Percentiles rank a stretch among this genome's conserved stretches.
Evolutionary conservation across 1,139 yeast genomes (phyloP).

Genomic region (Taphrina pruni): DNA sequence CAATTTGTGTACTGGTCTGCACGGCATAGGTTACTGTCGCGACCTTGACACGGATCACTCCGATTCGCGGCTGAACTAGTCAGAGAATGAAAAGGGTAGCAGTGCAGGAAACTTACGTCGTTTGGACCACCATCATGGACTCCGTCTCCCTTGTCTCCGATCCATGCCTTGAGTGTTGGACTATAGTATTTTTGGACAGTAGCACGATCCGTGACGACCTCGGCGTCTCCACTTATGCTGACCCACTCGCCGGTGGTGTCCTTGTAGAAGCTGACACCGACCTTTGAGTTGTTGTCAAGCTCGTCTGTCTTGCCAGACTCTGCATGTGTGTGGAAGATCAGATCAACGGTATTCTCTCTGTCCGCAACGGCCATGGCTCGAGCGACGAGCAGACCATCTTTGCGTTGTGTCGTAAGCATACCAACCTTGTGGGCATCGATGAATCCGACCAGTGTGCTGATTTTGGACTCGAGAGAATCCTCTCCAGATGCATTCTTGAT

Average conservation of each 20-base stretch:
- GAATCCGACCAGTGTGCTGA: constrained; percentile 23
- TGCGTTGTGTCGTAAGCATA: constrained; percentile 41
- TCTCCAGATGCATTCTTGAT: constrained; percentile 15
- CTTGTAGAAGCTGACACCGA: constrained; percentile 78
- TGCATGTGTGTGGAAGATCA: constrained; percentile 45
- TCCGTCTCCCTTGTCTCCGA: constrained; percentile 54
- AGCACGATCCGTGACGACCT: constrained; percentile 42
- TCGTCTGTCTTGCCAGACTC: constrained; percentile 45
- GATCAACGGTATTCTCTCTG: constrained; percentile 45
- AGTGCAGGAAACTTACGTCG: constrained; percentile 13
- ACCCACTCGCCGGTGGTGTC: constrained; percentile 91
- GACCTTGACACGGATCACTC: constrained; percentile 44
- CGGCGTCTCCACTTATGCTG: constrained; percentile 74
- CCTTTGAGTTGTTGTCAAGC: constrained; percentile 67
- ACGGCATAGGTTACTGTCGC: constrained; percentile 45
- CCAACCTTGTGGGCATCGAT: constrained; percentile 41
- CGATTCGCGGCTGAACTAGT: constrained; percentile 50
- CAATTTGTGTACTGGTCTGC: constrained; percentile 29
- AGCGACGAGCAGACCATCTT: constrained; percentile 37
- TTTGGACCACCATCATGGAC: constrained; percentile 39
- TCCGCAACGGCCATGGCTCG: constrained; percentile 53
- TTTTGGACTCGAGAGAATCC: constrained; percentile 30
- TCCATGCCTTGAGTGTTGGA: constrained; percentile 87
- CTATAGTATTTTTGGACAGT: constrained; percentile 52
- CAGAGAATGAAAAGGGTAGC: background rate